A percentile compares a stretch with the other conserved stretches of the same genome.
These are phyloP conservation scores for Stropharia rugosoannulata DNA, from an alignment of 768 basidiomycete species.

Conservation along the genomic window DNA sequence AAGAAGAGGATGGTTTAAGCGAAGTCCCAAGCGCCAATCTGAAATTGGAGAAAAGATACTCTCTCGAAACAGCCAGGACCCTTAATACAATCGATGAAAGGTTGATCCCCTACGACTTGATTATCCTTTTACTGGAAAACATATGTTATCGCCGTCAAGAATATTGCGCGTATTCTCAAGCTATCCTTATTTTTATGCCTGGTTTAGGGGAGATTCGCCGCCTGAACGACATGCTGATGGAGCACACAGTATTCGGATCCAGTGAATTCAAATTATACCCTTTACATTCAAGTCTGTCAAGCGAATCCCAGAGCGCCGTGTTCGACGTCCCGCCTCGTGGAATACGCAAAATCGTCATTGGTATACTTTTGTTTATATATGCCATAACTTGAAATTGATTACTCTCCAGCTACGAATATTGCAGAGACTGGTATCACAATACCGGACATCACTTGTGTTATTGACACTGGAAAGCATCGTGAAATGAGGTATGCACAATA, in stretches of 20 bases:
- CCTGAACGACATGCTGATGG: constrained; percentile 75
- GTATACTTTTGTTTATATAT: constrained; percentile 38
- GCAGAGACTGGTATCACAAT: constrained; percentile 99
- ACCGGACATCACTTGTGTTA: constrained; percentile 95
- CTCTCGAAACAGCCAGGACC: constrained; percentile 67
- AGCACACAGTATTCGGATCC: constrained; percentile 72
- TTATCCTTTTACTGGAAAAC: constrained; percentile 77
- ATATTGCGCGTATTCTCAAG: constrained; percentile 63
- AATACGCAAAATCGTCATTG: constrained; percentile 90
- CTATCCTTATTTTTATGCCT: constrained; percentile 91
- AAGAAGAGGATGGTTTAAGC: constrained; percentile 60
- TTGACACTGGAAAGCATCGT: constrained; percentile 90
- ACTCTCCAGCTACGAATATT: constrained; percentile 75
- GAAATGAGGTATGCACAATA: constrained; percentile 74
- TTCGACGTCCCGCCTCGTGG: constrained; percentile 85
- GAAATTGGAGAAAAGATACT: constrained; percentile 81
- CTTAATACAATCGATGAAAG: constrained; percentile 87
- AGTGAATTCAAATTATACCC: constrained; percentile 75
- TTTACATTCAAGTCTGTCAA: constrained; percentile 91
- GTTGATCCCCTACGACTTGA: constrained; percentile 88
- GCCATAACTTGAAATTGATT: background rate
- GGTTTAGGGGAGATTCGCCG: constrained; percentile 92
- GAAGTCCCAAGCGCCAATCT: constrained; percentile 33
- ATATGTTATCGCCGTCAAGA: constrained; percentile 70
- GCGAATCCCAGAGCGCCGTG: constrained; percentile 86